Evolutionary conservation across 176 grass and related monocot species (phyloP).

Genomic region (Aegilops tauschii): DNA sequence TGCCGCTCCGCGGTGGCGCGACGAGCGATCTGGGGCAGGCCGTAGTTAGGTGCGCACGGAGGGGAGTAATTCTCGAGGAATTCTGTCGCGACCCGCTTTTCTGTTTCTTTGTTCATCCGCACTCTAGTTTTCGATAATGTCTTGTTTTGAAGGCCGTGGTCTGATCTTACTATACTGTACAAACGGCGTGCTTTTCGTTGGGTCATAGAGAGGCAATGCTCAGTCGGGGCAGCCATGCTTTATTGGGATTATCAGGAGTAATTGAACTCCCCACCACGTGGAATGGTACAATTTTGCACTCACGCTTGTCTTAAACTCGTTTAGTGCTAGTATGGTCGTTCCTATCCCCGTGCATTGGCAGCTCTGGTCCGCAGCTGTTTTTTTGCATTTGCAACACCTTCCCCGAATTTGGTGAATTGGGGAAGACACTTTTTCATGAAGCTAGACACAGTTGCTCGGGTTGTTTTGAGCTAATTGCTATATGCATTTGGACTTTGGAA

Average conservation of each 20-base stretch:
- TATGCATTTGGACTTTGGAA: not conserved
- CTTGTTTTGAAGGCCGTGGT: not conserved
- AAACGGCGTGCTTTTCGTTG: not conserved
- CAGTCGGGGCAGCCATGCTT: not conserved
- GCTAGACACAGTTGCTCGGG: not conserved
- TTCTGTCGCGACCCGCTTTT: not conserved
- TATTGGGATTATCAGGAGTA: not conserved
- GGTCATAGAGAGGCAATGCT: not conserved
- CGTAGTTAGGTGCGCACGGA: not conserved
- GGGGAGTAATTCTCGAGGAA: not conserved
- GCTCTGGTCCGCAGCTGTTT: not conserved
- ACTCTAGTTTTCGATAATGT: not conserved
- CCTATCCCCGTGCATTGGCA: not conserved
- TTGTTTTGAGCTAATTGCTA: not conserved
- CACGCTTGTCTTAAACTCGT: not conserved
- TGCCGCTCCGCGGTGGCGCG: not conserved
- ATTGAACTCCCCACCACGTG: not conserved
- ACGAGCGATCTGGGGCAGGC: constrained; percentile 5
- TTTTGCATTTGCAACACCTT: not conserved
- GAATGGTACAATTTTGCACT: not conserved
- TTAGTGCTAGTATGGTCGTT: not conserved
- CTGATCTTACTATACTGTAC: not conserved
- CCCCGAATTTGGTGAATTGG: not conserved
- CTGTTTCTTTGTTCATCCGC: not conserved
- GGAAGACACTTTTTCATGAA: not conserved